Evolutionary conservation across 78 protist species (phyloP).

Genomic region (Dictyostelium purpureum): DNA sequence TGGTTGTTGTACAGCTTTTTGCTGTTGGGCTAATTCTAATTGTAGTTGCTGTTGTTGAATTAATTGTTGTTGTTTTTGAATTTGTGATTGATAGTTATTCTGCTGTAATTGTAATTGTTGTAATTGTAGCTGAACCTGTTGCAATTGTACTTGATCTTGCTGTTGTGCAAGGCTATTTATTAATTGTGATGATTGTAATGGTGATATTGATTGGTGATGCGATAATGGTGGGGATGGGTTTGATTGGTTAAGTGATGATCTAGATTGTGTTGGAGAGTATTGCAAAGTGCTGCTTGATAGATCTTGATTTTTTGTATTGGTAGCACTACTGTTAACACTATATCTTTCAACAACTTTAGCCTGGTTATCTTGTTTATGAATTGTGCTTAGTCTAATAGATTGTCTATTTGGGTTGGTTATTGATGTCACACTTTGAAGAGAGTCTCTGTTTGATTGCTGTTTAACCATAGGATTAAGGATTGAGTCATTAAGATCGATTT

Average conservation of each 20-base stretch:
- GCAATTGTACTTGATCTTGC: neutral
- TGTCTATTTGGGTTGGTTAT: constrained; percentile 45
- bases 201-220: too few relatives aligned
- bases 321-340: neutral
- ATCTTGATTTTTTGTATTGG: too few relatives aligned
- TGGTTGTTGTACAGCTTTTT: constrained; percentile 18
- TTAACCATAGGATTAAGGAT: constrained; percentile 21
- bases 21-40: too few relatives aligned
- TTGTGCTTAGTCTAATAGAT: neutral
- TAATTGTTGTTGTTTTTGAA: constrained; percentile 3
- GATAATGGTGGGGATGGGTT: too few relatives aligned
- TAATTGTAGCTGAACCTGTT: neutral
- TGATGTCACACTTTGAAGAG: neutral
- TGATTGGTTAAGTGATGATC: too few relatives aligned
- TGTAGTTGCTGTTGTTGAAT: constrained; percentile 24
- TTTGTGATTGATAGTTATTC: neutral
- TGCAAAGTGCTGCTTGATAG: too few relatives aligned
- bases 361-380: neutral
- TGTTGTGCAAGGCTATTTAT: neutral
- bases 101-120: neutral
- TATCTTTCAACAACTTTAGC: constrained; percentile 29
- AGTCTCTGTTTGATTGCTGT: constrained; percentile 19
- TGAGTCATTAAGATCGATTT: constrained; percentile 3
- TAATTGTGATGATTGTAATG: too few relatives aligned
- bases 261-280: too few relatives aligned